Evolutionary conservation across 148 eudicot species (phyloP), one percentile per base, ranked within the genome.

Genomic region (Chenopodium suecicum): DNA sequence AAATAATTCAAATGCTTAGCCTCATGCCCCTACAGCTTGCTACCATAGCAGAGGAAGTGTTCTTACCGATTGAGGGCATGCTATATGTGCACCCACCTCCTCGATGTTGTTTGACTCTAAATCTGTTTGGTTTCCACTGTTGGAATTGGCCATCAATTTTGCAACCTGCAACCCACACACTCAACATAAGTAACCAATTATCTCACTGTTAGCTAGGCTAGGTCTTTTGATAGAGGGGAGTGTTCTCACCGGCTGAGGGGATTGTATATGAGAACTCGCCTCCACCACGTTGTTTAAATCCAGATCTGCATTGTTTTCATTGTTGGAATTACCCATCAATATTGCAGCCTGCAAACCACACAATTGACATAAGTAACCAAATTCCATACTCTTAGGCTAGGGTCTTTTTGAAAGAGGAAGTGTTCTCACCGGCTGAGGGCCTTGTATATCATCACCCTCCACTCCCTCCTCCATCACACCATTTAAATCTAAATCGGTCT

Each of bases 1-100:
- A 41, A 76, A 9, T 3, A 22, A 7, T 67, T 22, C 0, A 29
- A 27, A 60, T 62, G 79, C 79, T 77, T 44, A 64, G 68, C 69
- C 65, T 75, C 14, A 23, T 22, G 20, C 6, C n/a, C 32, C 44
- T 67, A 27, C 19, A 73, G 14, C 7, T 25, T 25, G 31, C 54
- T 77, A 80, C 78, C 58, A 52, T 4, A 84, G 86, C 29, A 84
- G 78, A 50, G 83, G 64, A 2, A 84, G 86, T 27, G 86, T 84
- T 41, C 5, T 74, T 52, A 23, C 52, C 8, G 83, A 81, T 47
- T 32, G 69, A 34, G 86, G 68, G 47, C 48, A 32, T 29, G 19
- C 63, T 13, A 60, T 12, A 8, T 50, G 47, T 31, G 78, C 52
- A 60, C 48, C 66, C 44, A 80, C 32, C 46, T 62, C 74, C 81